phyloP scores from a whole-genome alignment of 2,329 filamentous ascomycete genomes.

The Arthrobotrys entomopaga region DNA sequence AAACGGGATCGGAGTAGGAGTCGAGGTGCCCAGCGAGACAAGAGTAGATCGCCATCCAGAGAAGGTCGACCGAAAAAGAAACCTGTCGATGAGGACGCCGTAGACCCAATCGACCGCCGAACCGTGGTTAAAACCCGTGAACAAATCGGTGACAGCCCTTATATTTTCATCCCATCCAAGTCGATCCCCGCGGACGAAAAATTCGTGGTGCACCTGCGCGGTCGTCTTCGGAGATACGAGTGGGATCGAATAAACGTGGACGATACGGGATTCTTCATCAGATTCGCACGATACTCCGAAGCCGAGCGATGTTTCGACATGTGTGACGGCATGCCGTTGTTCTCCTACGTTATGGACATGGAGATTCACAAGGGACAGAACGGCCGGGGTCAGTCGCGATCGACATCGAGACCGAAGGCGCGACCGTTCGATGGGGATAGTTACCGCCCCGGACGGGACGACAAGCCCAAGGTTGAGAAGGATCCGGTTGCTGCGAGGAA shows the following conservation, averaged over 20 bases:
- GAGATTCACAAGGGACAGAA: conserved; percentile 74
- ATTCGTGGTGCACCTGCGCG: conserved; percentile 89
- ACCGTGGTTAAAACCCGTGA: conserved; percentile 64
- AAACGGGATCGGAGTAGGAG: conserved; percentile 55
- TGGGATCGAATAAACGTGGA: conserved; percentile 86
- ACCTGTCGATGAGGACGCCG: conserved; percentile 58
- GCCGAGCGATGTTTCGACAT: conserved; percentile 80
- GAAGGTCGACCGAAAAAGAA: conserved; percentile 63
- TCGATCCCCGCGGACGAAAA: conserved; percentile 87
- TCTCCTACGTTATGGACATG: conserved; percentile 94
- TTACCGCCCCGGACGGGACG: conserved; percentile 75
- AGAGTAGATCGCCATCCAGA: conserved; percentile 37
- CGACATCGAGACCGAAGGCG: conserved; percentile 63
- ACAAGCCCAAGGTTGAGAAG: conserved; percentile 76
- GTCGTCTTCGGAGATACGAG: conserved; percentile 82
- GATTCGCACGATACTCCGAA: conserved; percentile 86
- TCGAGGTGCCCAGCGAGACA: conserved; percentile 9
- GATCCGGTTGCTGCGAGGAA: conserved; percentile 74
- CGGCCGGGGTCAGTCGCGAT: conserved; percentile 61
- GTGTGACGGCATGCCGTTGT: conserved; percentile 83
- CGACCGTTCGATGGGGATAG: conserved; percentile 69
- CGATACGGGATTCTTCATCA: conserved; percentile 85
- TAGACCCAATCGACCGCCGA: conserved; percentile 59
- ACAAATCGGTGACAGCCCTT: conserved; percentile 78
- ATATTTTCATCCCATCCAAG: conserved; percentile 86